phyloP scores from a whole-genome alignment of 495 filamentous ascomycete species.

The Endocarpon pusillum region DNA sequence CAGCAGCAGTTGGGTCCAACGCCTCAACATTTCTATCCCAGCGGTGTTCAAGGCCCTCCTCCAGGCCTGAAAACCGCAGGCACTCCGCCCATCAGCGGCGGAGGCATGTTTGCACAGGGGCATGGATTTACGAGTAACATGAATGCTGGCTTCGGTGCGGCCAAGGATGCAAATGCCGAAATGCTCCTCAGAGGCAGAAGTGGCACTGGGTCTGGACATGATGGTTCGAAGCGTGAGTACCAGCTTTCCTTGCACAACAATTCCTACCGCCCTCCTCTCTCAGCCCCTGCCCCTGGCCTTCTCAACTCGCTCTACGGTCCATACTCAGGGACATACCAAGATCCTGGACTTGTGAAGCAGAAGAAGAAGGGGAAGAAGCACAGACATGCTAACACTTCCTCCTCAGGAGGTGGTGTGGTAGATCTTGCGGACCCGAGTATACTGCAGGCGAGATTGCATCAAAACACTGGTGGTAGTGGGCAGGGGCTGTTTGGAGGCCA shows the following conservation, averaged over 20 bases:
- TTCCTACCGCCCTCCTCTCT: slow-evolving; percentile 72
- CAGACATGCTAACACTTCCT: slow-evolving; percentile 99
- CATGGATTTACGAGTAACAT: slow-evolving; percentile 56
- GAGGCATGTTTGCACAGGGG: slow-evolving; percentile 59
- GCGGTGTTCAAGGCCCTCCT: slow-evolving; percentile 71
- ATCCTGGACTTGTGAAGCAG: slow-evolving; percentile 75
- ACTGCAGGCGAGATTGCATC: slow-evolving; percentile 93
- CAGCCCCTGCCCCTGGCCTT: slow-evolving; percentile 76
- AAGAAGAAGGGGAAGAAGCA: slow-evolving; percentile 99
- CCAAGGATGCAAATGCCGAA: slow-evolving; percentile 58
- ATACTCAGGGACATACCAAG: slow-evolving; percentile 67
- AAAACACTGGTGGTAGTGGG: slow-evolving; percentile 54
- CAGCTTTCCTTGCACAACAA: slow-evolving; percentile 70
- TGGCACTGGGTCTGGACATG: slow-evolving; percentile 42
- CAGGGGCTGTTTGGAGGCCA: slow-evolving; percentile 82
- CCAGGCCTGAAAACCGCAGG: slow-evolving; percentile 89
- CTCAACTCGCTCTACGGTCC: slow-evolving; percentile 78
- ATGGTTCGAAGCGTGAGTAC: slow-evolving; percentile 89
- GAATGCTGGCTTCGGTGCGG: slow-evolving; percentile 50
- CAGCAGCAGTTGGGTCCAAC: slow-evolving; percentile 30
- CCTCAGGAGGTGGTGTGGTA: slow-evolving; percentile 93
- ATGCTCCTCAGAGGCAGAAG: slow-evolving; percentile 50
- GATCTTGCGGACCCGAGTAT: slow-evolving; percentile 99
- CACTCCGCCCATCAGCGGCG: slow-evolving; percentile 67
- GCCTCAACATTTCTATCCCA: slow-evolving; percentile 28